phyloP scores from a whole-genome alignment of 1,284 basidiomycete species.

The Sporisorium graminicola region DNA sequence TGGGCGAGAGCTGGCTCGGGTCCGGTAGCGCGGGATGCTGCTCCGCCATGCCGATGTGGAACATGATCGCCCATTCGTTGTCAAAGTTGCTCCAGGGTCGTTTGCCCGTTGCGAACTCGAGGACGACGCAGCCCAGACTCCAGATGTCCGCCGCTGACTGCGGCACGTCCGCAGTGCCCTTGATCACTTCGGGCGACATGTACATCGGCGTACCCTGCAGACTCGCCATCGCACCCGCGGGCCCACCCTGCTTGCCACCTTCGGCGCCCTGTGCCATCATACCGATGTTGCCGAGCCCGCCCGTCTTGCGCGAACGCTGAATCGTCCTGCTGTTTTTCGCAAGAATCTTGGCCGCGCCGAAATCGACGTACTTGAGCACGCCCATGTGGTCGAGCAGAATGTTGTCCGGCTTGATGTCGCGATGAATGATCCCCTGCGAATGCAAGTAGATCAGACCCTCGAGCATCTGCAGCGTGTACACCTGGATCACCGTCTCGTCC shows the following conservation, averaged over 20 bases:
- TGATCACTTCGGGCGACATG: constrained; percentile 99
- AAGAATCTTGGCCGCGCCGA: constrained; percentile 97
- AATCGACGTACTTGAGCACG: constrained; percentile 97
- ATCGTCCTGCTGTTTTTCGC: constrained; percentile 86
- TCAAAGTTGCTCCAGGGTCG: constrained; percentile 99
- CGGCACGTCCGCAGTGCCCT: constrained; percentile 77
- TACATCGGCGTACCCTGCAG: constrained; percentile 98
- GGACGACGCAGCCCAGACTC: constrained; percentile 94
- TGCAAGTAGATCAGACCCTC: constrained; percentile 95
- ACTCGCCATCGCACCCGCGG: constrained; percentile 74
- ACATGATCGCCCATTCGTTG: constrained; percentile 99
- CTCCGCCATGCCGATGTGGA: constrained; percentile 96
- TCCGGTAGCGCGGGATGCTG: constrained; percentile 96
- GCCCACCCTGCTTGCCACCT: constrained; percentile 69
- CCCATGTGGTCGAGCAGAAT: constrained; percentile 93
- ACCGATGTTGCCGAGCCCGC: constrained; percentile 44
- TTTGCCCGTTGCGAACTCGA: constrained; percentile 94
- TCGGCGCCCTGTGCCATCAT: constrained; percentile 70
- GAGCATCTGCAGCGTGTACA: constrained; percentile 97
- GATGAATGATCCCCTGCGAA: constrained; percentile 90
- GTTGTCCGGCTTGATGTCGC: constrained; percentile 99
- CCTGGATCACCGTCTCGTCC: constrained; percentile 93
- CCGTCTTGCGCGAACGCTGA: constrained; percentile 55
- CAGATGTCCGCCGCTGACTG: constrained; percentile 99
- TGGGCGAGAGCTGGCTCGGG: constrained; percentile 84